phyloP scores from a whole-genome alignment of 768 basidiomycete genomes.

The Leucocoprinus birnbaumii region DNA sequence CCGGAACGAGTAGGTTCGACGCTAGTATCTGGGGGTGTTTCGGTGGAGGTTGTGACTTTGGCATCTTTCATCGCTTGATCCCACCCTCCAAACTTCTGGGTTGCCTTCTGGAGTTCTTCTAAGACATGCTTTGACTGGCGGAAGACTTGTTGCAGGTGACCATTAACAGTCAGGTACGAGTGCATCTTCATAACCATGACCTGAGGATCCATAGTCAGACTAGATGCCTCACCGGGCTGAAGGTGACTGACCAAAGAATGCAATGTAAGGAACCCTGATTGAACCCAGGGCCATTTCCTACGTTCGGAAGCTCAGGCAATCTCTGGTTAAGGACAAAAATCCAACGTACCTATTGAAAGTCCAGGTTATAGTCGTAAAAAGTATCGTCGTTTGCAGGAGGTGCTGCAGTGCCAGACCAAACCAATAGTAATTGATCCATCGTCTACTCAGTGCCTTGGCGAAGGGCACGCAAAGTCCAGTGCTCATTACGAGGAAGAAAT shows the following conservation, averaged over 20 bases:
- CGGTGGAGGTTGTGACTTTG: conserved; percentile 32
- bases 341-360: conserved; percentile 73
- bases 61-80: conserved; percentile 56
- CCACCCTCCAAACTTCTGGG: conserved; percentile 62
- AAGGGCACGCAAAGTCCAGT: conserved; percentile 84
- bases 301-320: neutral
- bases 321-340: neutral
- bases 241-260: conserved; percentile 69
- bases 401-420: conserved; percentile 80
- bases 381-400: conserved; percentile 65
- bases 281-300: conserved; percentile 98
- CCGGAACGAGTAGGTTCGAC: conserved; percentile 32
- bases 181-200: conserved; percentile 96
- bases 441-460: conserved; percentile 68
- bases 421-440: conserved; percentile 83
- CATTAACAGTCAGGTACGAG: conserved; percentile 88
- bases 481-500: conserved; percentile 73
- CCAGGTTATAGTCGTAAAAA: conserved; percentile 81
- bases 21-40: conserved; percentile 17
- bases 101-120: conserved; percentile 41
- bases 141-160: conserved; percentile 62
- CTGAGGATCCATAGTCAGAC: conserved; percentile 24
- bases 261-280: conserved; percentile 85
- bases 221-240: neutral
- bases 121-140: conserved; percentile 44